A percentile compares a stretch with the other conserved stretches of the same genome.
phyloP scores from a whole-genome alignment of 1,284 basidiomycete genomes.

The Apiotrichum akiyoshidainum region DNA sequence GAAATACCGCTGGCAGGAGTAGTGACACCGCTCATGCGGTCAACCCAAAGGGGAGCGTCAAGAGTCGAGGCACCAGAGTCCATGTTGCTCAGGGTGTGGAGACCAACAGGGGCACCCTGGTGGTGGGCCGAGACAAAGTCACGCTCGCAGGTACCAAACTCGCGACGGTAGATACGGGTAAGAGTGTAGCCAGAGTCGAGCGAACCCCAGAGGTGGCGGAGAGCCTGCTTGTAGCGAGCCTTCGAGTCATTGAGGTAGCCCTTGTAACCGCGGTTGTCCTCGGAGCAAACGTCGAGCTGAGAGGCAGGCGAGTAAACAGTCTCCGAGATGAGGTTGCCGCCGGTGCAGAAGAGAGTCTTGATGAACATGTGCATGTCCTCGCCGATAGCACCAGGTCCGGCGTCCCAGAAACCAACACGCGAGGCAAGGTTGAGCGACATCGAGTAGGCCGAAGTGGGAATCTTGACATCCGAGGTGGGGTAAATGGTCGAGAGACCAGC shows the following conservation, averaged over 20 bases:
- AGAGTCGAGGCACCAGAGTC: background rate
- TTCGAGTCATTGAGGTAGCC: conserved; percentile 35
- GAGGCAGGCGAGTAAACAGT: conserved; percentile 46
- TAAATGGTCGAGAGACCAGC: conserved; percentile 41
- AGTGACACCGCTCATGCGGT: conserved; percentile 2
- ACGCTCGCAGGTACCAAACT: conserved; percentile 16
- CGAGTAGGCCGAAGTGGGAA: conserved; percentile 43
- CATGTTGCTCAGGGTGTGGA: conserved; percentile 8
- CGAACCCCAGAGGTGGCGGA: conserved; percentile 39
- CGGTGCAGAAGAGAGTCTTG: conserved; percentile 42
- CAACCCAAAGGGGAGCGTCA: conserved; percentile 1
- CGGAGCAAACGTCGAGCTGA: conserved; percentile 42
- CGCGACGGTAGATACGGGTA: conserved; percentile 23
- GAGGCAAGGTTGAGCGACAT: conserved; percentile 35
- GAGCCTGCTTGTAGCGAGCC: conserved; percentile 43
- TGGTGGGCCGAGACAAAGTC: conserved; percentile 13
- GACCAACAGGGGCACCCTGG: conserved; percentile 12
- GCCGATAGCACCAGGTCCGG: conserved; percentile 33
- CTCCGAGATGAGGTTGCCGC: conserved; percentile 36
- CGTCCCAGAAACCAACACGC: conserved; percentile 42
- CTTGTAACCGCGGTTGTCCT: conserved; percentile 21
- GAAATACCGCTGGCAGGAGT: conserved; percentile 14
- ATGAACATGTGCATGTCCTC: conserved; percentile 48
- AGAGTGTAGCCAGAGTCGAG: conserved; percentile 37
- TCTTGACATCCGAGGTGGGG: conserved; percentile 37